Base-by-base conservation (phyloP, 1,284 basidiomycete species). In the Flammula alnicola region DNA sequence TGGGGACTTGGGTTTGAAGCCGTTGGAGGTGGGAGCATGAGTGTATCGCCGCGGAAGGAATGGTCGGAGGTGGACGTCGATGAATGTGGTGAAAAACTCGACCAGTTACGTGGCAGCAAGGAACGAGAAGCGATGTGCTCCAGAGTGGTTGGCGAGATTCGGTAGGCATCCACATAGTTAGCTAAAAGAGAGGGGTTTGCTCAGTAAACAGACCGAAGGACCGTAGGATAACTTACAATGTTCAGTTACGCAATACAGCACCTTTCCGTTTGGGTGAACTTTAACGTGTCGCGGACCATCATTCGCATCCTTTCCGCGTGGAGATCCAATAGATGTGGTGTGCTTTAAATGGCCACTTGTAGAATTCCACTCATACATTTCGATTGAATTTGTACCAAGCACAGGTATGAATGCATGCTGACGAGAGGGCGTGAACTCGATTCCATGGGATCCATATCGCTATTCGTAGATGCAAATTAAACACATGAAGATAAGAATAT, bases 261-360 rank as follows among this genome's bases (percentile, higher is more conserved):
- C 55, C 39, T 65, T 71, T 0, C 76, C 77, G 51, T 77, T 77
- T 0, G 77, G 76, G 52, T 78, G 77, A 1, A 79, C 54, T 49
- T 76, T 76, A 46, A 79, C 63, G 58, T 80, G 77, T 27, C 78
- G 63, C 3, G 77, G 76, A 1, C 76, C 78, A 46, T 79, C 77
- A 20, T 74, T 66, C 0, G 64, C 62, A 2, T 51, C 49, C 1
- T 59, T 45, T 2, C 67, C 67, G 11, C 71, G 65, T 0, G 76
- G 76, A 5, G 76, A 76, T 3, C 55, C 56, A 8, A 68, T 64
- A 4, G 73, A 71, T 5, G 65, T 55, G 1, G 75, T 47, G 40
- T 75, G 71, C 0, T 57, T 64, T 6, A 79, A 56, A 1, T 49
- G 52, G 1, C 71, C 74, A n/a, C 66, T 61, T 1, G 58, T 23